Conservation (phyloP, 495 filamentous ascomycete genomes). For the Penicillium crystallinum region DNA sequence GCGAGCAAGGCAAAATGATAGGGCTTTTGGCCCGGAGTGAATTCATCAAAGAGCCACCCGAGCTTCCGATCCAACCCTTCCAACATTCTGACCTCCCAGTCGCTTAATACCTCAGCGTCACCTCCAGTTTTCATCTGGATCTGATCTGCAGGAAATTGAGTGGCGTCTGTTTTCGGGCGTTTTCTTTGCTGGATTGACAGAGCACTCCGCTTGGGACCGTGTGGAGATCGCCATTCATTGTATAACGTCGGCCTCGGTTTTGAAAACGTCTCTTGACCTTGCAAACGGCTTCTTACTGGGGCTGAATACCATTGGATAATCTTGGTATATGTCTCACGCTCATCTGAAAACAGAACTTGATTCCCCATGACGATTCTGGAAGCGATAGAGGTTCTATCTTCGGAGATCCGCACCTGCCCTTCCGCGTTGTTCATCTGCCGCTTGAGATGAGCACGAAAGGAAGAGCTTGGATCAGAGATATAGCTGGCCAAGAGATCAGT, state of each 20-base stretch:
- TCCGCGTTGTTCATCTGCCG: not conserved
- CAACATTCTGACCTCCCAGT: conserved; percentile 37
- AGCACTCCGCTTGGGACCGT: not conserved
- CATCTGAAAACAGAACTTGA: not conserved
- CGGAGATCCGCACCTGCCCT: not conserved
- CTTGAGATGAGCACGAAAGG: not conserved
- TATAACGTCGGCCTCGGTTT: not conserved
- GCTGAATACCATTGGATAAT: conserved; percentile 8
- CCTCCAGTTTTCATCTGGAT: not conserved
- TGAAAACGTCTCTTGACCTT: not conserved
- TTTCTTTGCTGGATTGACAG: not conserved
- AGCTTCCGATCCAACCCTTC: conserved; percentile 35
- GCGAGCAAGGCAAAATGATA: conserved; percentile 41
- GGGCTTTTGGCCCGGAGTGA: conserved; percentile 36
- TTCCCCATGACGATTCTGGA: not conserved
- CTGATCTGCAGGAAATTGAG: not conserved
- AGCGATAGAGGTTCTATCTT: not conserved
- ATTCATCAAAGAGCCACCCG: conserved; percentile 35
- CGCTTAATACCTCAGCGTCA: conserved; percentile 15
- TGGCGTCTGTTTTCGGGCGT: not conserved
- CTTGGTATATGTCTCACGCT: not conserved
- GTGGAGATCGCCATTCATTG: not conserved
- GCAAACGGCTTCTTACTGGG: not conserved
- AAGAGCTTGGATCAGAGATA: conserved; percentile 15
- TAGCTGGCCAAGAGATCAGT: conserved; percentile 25